Evolutionary conservation across 2,329 filamentous ascomycete genomes (phyloP).

Genomic region (Arachnopeziza araneosa): DNA sequence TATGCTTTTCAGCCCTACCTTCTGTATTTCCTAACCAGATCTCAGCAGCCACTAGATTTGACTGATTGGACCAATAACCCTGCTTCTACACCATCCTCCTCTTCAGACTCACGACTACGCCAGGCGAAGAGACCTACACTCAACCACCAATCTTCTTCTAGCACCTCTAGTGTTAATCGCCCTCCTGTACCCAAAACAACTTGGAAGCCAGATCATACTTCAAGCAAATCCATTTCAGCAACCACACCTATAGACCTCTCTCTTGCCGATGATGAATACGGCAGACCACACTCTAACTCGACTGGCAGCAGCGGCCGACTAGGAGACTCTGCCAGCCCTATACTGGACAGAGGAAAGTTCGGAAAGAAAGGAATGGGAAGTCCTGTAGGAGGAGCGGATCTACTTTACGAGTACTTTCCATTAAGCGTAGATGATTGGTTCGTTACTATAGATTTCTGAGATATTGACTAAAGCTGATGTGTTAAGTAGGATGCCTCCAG

Average conservation of each 20-base stretch:
- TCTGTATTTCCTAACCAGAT: background rate
- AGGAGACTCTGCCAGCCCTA: constrained; percentile 10
- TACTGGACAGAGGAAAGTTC: constrained; percentile 25
- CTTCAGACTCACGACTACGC: constrained; percentile 10
- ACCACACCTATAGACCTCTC: constrained; percentile 28
- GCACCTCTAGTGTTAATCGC: constrained; percentile 7
- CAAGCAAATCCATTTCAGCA: background rate
- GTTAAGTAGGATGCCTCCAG: constrained; percentile 61
- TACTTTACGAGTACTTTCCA: constrained; percentile 93
- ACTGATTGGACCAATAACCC: constrained; percentile 23
- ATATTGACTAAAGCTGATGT: constrained; percentile 29
- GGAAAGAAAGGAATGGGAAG: constrained; percentile 43
- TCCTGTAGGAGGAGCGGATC: constrained; percentile 70
- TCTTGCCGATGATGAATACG: constrained; percentile 26
- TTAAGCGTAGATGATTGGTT: constrained; percentile 81
- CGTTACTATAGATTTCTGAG: background rate
- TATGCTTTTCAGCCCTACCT: constrained; percentile 8
- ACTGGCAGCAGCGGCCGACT: background rate
- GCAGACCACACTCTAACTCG: background rate
- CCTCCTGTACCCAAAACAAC: constrained; percentile 27
- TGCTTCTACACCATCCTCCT: constrained; percentile 4
- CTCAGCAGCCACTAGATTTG: constrained; percentile 24
- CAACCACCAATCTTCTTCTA: constrained; percentile 9
- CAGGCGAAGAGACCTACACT: constrained; percentile 20
- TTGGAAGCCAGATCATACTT: constrained; percentile 26